phyloP scores from a whole-genome alignment of 148 eudicot genomes.

The Salicornia ramosissima region DNA sequence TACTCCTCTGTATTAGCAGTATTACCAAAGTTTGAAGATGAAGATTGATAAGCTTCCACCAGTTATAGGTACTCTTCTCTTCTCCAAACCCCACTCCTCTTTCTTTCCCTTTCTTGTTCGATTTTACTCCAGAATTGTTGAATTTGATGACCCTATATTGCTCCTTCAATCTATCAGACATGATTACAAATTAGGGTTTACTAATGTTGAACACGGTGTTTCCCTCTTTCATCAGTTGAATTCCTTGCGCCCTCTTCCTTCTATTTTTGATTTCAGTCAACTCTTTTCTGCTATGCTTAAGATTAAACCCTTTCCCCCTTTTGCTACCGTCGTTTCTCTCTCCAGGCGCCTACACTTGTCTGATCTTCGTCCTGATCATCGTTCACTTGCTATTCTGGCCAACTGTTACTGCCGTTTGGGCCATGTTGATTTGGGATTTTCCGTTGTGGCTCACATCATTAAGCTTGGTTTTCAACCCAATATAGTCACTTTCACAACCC shows the following conservation, averaged over 20 bases:
- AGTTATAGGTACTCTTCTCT: too few relatives aligned
- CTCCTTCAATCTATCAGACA: not conserved
- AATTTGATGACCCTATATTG: not conserved
- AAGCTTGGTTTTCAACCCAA: not conserved
- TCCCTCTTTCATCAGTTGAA: not conserved
- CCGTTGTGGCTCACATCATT: not conserved
- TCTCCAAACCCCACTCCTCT: too few relatives aligned
- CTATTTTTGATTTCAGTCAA: not conserved
- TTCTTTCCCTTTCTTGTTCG: too few relatives aligned
- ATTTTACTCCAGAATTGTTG: too few relatives aligned
- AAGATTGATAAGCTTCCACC: too few relatives aligned
- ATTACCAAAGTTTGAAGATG: too few relatives aligned
- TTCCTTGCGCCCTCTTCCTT: constrained; percentile 2
- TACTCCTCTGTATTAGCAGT: too few relatives aligned
- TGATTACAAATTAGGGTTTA: constrained; percentile 14
- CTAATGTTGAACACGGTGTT: not conserved
- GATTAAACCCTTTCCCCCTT: not conserved
- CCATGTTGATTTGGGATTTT: constrained; percentile 13
- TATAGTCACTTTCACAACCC: not conserved
- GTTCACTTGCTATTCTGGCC: constrained; percentile 1
- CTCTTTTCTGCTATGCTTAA: not conserved
- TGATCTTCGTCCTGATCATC: not conserved
- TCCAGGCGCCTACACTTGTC: not conserved
- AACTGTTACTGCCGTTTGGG: constrained; percentile 3
- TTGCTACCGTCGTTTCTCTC: not conserved